Evolutionary conservation across 2,329 filamentous ascomycete genomes (phyloP), one percentile per base, ranked within the genome.

Genomic region (Neopestalotiopsis clavispora): DNA sequence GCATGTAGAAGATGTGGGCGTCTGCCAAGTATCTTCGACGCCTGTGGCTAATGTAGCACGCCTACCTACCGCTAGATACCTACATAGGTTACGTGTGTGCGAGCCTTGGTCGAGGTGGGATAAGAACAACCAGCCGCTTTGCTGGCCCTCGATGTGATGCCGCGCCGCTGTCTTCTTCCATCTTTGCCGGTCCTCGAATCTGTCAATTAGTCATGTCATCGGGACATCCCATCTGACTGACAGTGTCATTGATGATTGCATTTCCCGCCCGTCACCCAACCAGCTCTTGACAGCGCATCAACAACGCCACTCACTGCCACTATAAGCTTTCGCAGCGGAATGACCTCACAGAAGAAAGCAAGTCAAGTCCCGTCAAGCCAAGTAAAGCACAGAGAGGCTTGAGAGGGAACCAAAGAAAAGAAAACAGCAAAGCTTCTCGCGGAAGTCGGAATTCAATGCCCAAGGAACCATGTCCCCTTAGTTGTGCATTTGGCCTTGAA

Each of bases 261-360:
- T 52, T 17, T n/a, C 17, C 20, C 9, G 45, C 45, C 45, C 45
- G 14, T n/a, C 13, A n/a, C 45, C 45, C 45, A 52, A 52, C 45
- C 45, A 52, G 45, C 45, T 52, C 32, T 38, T 62, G 34, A 62
- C 59, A 62, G 59, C 59, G 17, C 59, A 62, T 40, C 59, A 62
- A 62, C 34, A 13, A 30, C 34, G 13, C 32, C 14, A 52, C 6
- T 23, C 3, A 52, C 4, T 49, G 14, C 10, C 40, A 28, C 17
- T 6, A 52, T 20, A n/a, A 20, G 45, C 45, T 17, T 52, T n/a
- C 17, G 45, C 45, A 17, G 20, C 45, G 45, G 45, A 28, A 64
- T 64, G 61, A 64, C 61, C 61, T 64, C 61, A 64, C 61, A 49
- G 34, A 62, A 59, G 57, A 62, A 62, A 62, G 28, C 13, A 42